phyloP scores from a whole-genome alignment of 2,329 filamentous ascomycete species.

The Stagonosporopsis vannaccii region DNA sequence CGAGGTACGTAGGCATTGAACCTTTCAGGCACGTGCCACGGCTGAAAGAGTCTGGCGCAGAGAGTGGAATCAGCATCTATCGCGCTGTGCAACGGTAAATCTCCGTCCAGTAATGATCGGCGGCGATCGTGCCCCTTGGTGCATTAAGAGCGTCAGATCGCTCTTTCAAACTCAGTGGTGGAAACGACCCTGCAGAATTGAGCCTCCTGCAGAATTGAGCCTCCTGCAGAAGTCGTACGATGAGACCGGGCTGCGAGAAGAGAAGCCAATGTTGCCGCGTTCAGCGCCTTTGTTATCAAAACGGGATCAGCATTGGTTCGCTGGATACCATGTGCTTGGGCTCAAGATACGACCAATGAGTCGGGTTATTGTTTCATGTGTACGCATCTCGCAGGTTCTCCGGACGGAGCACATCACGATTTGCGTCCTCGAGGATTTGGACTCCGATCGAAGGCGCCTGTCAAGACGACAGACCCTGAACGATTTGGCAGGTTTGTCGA shows the following conservation, averaged over 20 bases:
- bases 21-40: slow-evolving; percentile 28
- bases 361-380: slow-evolving; percentile 19
- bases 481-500: slow-evolving; percentile 18
- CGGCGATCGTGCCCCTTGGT: slow-evolving; percentile 34
- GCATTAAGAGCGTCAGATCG: slow-evolving; percentile 27
- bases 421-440: slow-evolving; percentile 11
- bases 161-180: slow-evolving; percentile 33
- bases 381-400: slow-evolving; percentile 17
- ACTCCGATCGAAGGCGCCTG: slow-evolving; percentile 15
- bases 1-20: slow-evolving; percentile 22
- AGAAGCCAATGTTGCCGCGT: slow-evolving; percentile 33
- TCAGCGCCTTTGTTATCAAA: slow-evolving; percentile 30
- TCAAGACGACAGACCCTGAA: slow-evolving; percentile 11
- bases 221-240: slow-evolving; percentile 41
- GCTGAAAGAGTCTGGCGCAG: slow-evolving; percentile 28
- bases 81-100: slow-evolving; percentile 31
- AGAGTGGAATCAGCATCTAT: slow-evolving; percentile 26
- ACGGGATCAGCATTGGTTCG: slow-evolving; percentile 12
- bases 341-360: slow-evolving; percentile 13
- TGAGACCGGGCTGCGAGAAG: slow-evolving; percentile 12
- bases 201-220: slow-evolving; percentile 31
- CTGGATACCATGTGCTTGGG: slow-evolving; percentile 20
- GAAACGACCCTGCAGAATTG: slow-evolving; percentile 39
- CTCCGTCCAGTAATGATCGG: slow-evolving; percentile 34
- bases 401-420: slow-evolving; percentile 11